Percentiles rank a stretch among this genome's conserved stretches.
phyloP scores from a whole-genome alignment of 805 yeast species.

The Starmerella bacillaris region DNA sequence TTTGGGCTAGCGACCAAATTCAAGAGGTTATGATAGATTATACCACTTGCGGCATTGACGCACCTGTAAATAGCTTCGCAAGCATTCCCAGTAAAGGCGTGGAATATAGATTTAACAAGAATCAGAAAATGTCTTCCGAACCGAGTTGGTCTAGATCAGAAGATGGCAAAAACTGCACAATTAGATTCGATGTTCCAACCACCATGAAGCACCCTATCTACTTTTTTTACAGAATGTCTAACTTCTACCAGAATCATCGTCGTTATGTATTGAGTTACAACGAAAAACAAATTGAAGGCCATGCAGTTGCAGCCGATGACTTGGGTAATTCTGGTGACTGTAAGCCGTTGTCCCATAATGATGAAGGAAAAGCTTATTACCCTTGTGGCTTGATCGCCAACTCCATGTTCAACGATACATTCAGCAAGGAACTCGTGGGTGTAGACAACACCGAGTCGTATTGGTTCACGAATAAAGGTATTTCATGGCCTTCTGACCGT shows the following conservation, averaged over 20 bases:
- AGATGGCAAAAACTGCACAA: conserved; percentile 34
- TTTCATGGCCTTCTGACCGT: conserved; percentile 74
- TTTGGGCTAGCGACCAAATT: conserved; percentile 61
- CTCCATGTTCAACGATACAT: conserved; percentile 78
- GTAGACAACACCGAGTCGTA: conserved; percentile 25
- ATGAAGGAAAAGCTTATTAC: conserved; percentile 46
- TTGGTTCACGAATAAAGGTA: conserved; percentile 36
- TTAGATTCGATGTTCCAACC: conserved; percentile 56
- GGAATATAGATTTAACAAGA: conserved; percentile 41
- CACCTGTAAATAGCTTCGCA: conserved; percentile 31
- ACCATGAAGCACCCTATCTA: conserved; percentile 54
- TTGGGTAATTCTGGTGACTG: conserved; percentile 37
- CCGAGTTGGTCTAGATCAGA: conserved; percentile 51
- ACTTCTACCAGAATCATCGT: conserved; percentile 87
- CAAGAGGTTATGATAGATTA: conserved; percentile 63
- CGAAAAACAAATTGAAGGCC: conserved; percentile 62
- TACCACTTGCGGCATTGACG: conserved; percentile 38
- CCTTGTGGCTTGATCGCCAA: conserved; percentile 96
- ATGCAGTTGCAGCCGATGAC: conserved; percentile 37
- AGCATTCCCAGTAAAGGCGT: conserved; percentile 44
- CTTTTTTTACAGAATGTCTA: conserved; percentile 70
- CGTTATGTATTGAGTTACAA: conserved; percentile 78
- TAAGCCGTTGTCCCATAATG: conserved; percentile 38
- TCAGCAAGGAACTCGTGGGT: conserved; percentile 30
- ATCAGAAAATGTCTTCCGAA: conserved; percentile 22